These are phyloP conservation scores for Colletotrichum falcatum DNA, from an alignment of 2,329 filamentous ascomycete species.

Conservation along the genomic window DNA sequence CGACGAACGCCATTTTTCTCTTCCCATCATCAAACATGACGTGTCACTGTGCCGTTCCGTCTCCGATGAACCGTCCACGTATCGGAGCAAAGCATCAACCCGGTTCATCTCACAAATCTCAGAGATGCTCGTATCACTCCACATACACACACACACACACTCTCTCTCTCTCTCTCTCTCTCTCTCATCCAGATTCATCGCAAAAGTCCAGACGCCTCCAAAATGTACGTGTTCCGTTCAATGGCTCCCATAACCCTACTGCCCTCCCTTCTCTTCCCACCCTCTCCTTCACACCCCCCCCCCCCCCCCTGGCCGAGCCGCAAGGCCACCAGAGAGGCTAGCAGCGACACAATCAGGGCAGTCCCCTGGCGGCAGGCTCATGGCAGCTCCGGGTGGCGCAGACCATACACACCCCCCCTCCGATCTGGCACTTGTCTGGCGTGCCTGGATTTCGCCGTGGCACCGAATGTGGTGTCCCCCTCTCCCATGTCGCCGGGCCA, in stretches of 20 bases:
- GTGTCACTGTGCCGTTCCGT: conserved; percentile 27
- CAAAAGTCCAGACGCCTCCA: not conserved
- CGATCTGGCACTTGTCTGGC: conserved; percentile 26
- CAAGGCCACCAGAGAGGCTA: conserved; percentile 14
- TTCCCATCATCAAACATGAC: not conserved
- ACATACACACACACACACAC: not conserved
- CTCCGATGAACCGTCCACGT: not conserved
- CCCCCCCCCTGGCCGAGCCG: conserved; percentile 22
- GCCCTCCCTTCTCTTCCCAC: no score
- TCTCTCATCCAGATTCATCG: no score
- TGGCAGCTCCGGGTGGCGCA: conserved; percentile 27
- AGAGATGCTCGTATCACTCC: no score
- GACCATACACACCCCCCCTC: not conserved
- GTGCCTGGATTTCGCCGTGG: not conserved
- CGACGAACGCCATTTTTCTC: not conserved
- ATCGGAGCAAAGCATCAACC: not conserved
- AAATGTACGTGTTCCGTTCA: not conserved
- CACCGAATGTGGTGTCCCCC: not conserved
- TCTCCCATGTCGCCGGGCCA: conserved; percentile 24
- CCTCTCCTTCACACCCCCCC: not conserved
- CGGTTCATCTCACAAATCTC: not conserved
- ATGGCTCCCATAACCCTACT: conserved; percentile 14
- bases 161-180: no score
- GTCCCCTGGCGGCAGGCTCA: conserved; percentile 3
- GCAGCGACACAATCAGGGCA: conserved; percentile 26